These are phyloP conservation scores for Ascoidea tarda DNA, from an alignment of 805 yeast species.

Conservation along the genomic window DNA sequence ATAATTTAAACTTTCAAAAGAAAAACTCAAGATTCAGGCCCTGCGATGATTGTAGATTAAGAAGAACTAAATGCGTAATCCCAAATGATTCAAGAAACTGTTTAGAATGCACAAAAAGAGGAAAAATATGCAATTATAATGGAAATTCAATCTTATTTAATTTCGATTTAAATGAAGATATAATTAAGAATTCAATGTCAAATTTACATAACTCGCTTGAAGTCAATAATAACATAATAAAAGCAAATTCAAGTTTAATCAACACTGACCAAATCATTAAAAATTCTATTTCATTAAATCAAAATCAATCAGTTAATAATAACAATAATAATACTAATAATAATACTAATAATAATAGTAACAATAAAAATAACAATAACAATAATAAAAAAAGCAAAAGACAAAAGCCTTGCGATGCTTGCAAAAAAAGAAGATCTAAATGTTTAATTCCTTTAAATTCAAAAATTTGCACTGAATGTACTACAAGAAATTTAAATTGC, in stretches of 20 bases:
- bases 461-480: slow-evolving; percentile 13
- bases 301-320: background rate
- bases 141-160: slow-evolving; percentile 6
- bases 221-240: background rate
- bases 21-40: slow-evolving; percentile 18
- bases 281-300: background rate
- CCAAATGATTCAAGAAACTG: slow-evolving; percentile 14
- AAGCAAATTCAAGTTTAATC: background rate
- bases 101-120: slow-evolving; percentile 18
- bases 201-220: background rate
- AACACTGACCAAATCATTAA: background rate
- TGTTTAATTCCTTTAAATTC: slow-evolving; percentile 12
- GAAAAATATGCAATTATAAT: slow-evolving; percentile 17
- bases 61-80: slow-evolving; percentile 21
- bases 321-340: background rate
- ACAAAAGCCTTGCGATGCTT: slow-evolving; percentile 12
- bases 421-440: slow-evolving; percentile 13
- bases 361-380: background rate
- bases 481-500: slow-evolving; percentile 14
- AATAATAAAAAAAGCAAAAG: slow-evolving; percentile 1
- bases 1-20: background rate
- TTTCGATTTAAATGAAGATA: background rate
- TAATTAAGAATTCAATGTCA: background rate
- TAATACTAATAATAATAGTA: background rate
- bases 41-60: slow-evolving; percentile 22